Evolutionary conservation across 2,329 filamentous ascomycete genomes (phyloP), one percentile per base, ranked within the genome.

Genomic region (Curvularia eragrostidis): DNA sequence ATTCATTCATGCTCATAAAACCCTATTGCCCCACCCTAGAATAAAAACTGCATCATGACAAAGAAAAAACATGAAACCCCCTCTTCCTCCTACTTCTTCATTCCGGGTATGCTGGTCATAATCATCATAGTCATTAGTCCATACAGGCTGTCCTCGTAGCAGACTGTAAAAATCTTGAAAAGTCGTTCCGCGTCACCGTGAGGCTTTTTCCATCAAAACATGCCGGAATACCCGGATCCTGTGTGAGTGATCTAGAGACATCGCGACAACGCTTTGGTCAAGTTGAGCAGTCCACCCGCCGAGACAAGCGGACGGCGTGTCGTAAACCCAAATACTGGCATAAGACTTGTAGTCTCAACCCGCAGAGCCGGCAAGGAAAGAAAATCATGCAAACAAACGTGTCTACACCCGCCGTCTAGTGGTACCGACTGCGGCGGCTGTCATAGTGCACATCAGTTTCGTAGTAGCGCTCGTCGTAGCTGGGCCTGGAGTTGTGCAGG

Each of bases 361-460:
- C 42, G 52, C 47, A 55, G 21, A 26, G 48, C 52, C 42, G 52
- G 52, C 47, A 34, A 51, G 52, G 23, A 41, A 38, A 50, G 41
- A 55, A 58, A 49, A 48, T 39, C 48, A 39, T 51, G 39, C 38
- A 52, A 48, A 54, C 9, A 50, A 52, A 19, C 24, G 47, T 43
- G 9, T 42, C 28, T 34, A 49, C 12, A 28, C 34, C 38, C 28
- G 19, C 19, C n/a, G n/a, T 58, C 66, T 72, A 78, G 62, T 73
- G 67, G 55, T 77, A 78, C 36, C 77, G 73, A 38, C 65, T 68
- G 24, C 75, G 71, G 52, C 72, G 71, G 49, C 74, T 73, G 62
- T 91, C 89, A 66, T 87, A 89, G 48, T 88, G 77, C 52, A 91
- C 81, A 70, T 91, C 89, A 30, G 86, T 84, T 78, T 91, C 89